Percentiles rank a stretch among this genome's conserved stretches.
These are phyloP conservation scores for Chrysopogon serrulatus DNA, from an alignment of 176 grass and related monocot species.

Conservation along the genomic window DNA sequence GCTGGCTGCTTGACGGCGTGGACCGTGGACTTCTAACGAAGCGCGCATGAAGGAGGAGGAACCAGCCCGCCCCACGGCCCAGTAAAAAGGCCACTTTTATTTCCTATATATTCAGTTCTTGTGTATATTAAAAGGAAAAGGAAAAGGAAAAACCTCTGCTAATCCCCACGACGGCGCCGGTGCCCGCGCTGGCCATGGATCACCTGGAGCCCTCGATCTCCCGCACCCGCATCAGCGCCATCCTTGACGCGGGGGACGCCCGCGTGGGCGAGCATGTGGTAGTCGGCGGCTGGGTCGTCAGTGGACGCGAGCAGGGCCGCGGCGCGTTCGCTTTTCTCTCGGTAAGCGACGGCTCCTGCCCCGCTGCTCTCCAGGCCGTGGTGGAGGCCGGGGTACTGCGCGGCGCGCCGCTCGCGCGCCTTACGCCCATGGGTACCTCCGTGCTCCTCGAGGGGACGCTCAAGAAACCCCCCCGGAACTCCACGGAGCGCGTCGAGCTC, in stretches of 20 bases:
- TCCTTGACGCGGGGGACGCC: slow-evolving; percentile 13
- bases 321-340: slow-evolving; percentile 69
- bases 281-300: slow-evolving; percentile 63
- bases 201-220: too few relatives aligned
- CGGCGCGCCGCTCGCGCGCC: slow-evolving; percentile 45
- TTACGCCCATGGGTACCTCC: slow-evolving; percentile 73
- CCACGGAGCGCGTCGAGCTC: slow-evolving; percentile 75
- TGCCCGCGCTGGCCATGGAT: too few relatives aligned
- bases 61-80: too few relatives aligned
- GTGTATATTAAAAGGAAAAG: too few relatives aligned
- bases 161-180: too few relatives aligned
- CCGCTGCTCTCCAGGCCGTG: slow-evolving; percentile 68
- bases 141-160: too few relatives aligned
- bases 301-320: slow-evolving; percentile 59
- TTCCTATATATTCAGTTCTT: too few relatives aligned
- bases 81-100: too few relatives aligned
- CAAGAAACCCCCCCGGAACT: slow-evolving; percentile 58
- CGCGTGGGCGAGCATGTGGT: slow-evolving; percentile 39
- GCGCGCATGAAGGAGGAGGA: too few relatives aligned
- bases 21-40: too few relatives aligned
- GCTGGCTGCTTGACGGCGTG: too few relatives aligned
- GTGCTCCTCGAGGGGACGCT: slow-evolving; percentile 77
- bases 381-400: slow-evolving; percentile 26
- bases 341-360: slow-evolving; percentile 90
- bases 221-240: slow-evolving; percentile 18